Conservation (phyloP, 1,284 basidiomycete species). For the Peniophora sp. region DNA sequence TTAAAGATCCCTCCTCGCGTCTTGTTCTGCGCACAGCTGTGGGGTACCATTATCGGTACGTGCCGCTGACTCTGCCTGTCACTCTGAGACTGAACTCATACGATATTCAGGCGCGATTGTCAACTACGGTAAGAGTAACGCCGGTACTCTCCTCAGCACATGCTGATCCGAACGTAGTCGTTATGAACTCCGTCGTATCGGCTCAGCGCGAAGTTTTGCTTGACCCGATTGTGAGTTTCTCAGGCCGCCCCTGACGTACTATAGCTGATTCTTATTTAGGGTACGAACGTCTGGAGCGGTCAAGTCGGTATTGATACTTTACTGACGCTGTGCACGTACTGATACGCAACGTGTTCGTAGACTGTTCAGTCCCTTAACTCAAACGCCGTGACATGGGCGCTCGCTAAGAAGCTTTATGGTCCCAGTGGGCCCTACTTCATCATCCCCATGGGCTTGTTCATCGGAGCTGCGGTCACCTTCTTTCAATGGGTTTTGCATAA, state of each 20-base stretch:
- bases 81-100: background rate
- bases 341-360: too few species aligned
- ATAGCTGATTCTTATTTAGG: slow-evolving; percentile 11
- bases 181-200: slow-evolving; percentile 50
- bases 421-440: slow-evolving; percentile 42
- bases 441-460: slow-evolving; percentile 40
- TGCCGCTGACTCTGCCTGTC: background rate
- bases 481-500: slow-evolving; percentile 43
- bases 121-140: slow-evolving; percentile 24
- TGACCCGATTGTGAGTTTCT: slow-evolving; percentile 21
- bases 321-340: too few species aligned
- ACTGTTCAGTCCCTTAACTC: slow-evolving; percentile 29
- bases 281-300: slow-evolving; percentile 52
- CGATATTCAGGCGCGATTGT: slow-evolving; percentile 16
- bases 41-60: slow-evolving; percentile 53
- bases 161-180: slow-evolving; percentile 15
- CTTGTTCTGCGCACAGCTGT: slow-evolving; percentile 62
- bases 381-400: slow-evolving; percentile 55
- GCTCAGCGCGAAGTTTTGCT: slow-evolving; percentile 45
- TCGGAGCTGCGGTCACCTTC: slow-evolving; percentile 41
- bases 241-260: too few species aligned
- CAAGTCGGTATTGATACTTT: too few species aligned
- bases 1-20: slow-evolving; percentile 63
- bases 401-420: slow-evolving; percentile 52
- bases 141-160: background rate